Percentiles rank a stretch among this genome's conserved stretches.
Conservation (phyloP, 2,329 filamentous ascomycete species). For the Cladobotryum protrusum region DNA sequence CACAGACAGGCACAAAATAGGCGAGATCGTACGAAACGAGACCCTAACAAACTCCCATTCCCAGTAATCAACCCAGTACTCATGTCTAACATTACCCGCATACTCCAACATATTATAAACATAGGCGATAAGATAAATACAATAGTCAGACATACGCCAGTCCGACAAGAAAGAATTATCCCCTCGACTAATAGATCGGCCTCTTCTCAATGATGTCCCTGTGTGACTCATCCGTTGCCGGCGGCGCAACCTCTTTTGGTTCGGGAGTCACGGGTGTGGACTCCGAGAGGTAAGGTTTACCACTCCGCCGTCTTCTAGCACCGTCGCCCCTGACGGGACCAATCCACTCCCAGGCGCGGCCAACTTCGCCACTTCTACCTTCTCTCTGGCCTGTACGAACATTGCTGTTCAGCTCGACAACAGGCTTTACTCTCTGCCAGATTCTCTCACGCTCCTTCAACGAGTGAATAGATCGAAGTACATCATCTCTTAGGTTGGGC, state of each 20-base stretch:
- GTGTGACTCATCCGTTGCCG: constrained; percentile 21
- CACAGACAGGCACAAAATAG: too few species aligned
- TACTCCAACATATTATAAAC: constrained; percentile 7
- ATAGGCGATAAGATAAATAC: constrained; percentile 7
- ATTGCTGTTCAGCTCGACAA: constrained; percentile 93
- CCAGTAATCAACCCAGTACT: not conserved
- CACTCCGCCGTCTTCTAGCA: constrained; percentile 44
- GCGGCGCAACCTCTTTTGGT: constrained; percentile 18
- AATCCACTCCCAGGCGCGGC: constrained; percentile 65
- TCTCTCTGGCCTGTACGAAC: constrained; percentile 69
- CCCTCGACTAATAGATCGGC: constrained; percentile 29
- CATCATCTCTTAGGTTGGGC: constrained; percentile 84
- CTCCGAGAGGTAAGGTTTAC: constrained; percentile 41
- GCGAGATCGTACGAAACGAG: too few species aligned
- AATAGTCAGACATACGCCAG: constrained; percentile 3
- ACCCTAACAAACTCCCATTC: not conserved
- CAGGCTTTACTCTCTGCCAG: constrained; percentile 74
- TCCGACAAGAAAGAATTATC: not conserved
- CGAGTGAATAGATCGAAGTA: constrained; percentile 75
- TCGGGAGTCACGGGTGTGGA: constrained; percentile 31
- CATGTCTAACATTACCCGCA: not conserved
- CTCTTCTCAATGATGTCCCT: constrained; percentile 37
- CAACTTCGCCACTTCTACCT: constrained; percentile 58
- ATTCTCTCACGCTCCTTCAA: constrained; percentile 69
- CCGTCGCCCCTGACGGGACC: constrained; percentile 46